Evolutionary conservation across 169 alveolate genomes (phyloP).

Genomic region (Neospora caninum): DNA sequence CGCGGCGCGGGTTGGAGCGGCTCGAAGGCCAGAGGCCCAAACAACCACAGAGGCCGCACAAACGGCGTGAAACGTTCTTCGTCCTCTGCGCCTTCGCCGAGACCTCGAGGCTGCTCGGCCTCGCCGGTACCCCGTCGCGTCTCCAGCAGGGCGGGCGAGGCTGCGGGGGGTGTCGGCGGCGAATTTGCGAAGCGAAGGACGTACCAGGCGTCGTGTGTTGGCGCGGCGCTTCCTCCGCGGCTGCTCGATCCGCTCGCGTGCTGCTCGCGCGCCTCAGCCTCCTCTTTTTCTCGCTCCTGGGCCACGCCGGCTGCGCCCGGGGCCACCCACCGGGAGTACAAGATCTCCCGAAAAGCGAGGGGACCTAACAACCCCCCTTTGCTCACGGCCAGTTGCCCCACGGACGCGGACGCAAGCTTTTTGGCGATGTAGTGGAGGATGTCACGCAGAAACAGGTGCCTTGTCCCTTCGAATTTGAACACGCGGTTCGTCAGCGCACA

Average conservation of each 20-base stretch:
- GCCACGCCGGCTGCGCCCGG: not conserved
- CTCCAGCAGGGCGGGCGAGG: not conserved
- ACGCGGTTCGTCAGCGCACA: not conserved
- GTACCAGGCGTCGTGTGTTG: not conserved
- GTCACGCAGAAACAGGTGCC: not conserved
- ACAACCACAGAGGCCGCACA: slow-evolving; percentile 18
- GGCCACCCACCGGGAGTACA: not conserved
- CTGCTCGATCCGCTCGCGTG: not conserved
- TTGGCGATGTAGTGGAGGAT: not conserved
- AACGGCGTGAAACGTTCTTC: not conserved
- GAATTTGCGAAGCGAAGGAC: not conserved
- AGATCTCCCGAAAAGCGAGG: not conserved
- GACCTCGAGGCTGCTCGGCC: too few species aligned
- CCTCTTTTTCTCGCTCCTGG: not conserved
- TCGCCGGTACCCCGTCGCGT: too few species aligned
- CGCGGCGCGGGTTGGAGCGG: not conserved
- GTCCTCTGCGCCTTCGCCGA: not conserved
- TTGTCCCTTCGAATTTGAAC: not conserved
- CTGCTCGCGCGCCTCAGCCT: not conserved
- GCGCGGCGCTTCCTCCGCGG: not conserved
- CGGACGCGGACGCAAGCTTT: not conserved
- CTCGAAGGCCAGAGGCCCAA: not conserved
- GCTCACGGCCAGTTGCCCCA: not conserved
- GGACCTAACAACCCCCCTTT: not conserved
- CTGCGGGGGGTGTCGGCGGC: not conserved